A percentile compares a stretch with the other conserved stretches of the same genome.
Conservation (phyloP, 768 basidiomycete genomes). For the Hysterangium stoloniferum region DNA sequence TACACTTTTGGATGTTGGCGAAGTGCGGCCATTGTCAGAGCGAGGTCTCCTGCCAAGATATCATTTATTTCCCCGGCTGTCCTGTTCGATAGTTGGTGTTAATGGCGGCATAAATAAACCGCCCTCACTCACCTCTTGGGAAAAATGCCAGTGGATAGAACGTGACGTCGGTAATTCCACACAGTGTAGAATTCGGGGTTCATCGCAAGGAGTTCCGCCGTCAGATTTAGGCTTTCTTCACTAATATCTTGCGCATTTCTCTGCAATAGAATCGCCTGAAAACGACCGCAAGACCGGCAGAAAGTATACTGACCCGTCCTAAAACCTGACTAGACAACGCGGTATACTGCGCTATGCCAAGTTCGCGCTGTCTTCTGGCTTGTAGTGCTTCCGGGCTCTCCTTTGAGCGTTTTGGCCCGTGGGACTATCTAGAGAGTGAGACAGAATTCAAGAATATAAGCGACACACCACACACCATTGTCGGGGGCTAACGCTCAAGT, state of each 20-base stretch:
- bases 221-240: slow-evolving; percentile 67
- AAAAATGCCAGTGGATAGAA: slow-evolving; percentile 67
- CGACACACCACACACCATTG: too few relatives aligned
- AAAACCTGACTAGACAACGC: slow-evolving; percentile 57
- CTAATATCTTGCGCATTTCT: slow-evolving; percentile 72
- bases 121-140: slow-evolving; percentile 42
- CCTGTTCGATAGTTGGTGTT: slow-evolving; percentile 32
- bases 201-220: slow-evolving; percentile 64
- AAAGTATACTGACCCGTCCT: slow-evolving; percentile 33
- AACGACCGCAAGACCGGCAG: neutral
- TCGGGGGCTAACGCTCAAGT: too few relatives aligned
- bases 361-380: slow-evolving; percentile 63
- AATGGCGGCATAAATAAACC: neutral
- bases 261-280: too few relatives aligned
- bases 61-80: slow-evolving; percentile 52
- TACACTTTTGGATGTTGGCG: slow-evolving; percentile 93
- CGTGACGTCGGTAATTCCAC: slow-evolving; percentile 90
- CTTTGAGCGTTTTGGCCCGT: slow-evolving; percentile 57
- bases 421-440: too few relatives aligned
- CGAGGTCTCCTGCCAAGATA: slow-evolving; percentile 63
- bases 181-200: slow-evolving; percentile 96
- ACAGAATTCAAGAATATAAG: too few relatives aligned
- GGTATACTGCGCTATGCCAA: slow-evolving; percentile 65
- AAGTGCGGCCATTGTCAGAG: slow-evolving; percentile 73
- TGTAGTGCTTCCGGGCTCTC: slow-evolving; percentile 55